phyloP scores from a whole-genome alignment of 2,329 filamentous ascomycete species.

The Teratosphaeria nubilosa region DNA sequence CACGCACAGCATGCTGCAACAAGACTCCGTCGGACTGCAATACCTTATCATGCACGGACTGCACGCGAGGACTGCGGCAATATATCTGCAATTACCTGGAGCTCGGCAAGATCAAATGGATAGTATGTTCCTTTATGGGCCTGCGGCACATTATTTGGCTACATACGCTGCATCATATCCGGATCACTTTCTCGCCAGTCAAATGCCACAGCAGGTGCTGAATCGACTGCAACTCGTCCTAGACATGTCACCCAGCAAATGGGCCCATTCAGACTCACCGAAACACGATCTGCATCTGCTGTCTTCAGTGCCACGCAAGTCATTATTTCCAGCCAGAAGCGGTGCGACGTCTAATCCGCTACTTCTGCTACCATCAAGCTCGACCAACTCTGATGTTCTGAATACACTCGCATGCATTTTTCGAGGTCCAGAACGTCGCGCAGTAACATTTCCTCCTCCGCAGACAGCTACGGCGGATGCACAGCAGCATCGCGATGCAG shows the following conservation, averaged over 20 bases:
- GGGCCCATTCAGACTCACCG: conserved; percentile 45
- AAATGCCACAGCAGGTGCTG: conserved; percentile 36
- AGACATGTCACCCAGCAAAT: conserved; percentile 35
- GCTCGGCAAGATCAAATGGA: conserved; percentile 39
- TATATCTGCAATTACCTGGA: conserved; percentile 42
- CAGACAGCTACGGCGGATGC: conserved; percentile 21
- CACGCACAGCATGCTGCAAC: conserved; percentile 4
- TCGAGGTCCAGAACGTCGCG: conserved; percentile 38
- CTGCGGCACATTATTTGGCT: conserved; percentile 48
- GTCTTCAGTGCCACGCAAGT: conserved; percentile 45
- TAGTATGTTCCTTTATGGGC: conserved; percentile 43
- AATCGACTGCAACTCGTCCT: conserved; percentile 38
- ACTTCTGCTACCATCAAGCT: conserved; percentile 41
- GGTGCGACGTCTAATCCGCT: conserved; percentile 32
- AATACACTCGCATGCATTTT: conserved; percentile 47
- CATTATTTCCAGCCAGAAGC: conserved; percentile 36
- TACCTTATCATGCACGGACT: conserved; percentile 43
- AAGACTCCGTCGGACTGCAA: conserved; percentile 29
- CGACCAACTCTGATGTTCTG: conserved; percentile 44
- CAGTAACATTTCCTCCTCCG: conserved; percentile 26
- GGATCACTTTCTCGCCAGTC: conserved; percentile 42
- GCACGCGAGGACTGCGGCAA: conserved; percentile 40
- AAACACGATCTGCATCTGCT: conserved; percentile 48
- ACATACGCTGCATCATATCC: conserved; percentile 47
- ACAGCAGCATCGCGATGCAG: conserved; percentile 10